Conservation (phyloP, 129 eudicot genomes). For the Artemisia tridentata region DNA sequence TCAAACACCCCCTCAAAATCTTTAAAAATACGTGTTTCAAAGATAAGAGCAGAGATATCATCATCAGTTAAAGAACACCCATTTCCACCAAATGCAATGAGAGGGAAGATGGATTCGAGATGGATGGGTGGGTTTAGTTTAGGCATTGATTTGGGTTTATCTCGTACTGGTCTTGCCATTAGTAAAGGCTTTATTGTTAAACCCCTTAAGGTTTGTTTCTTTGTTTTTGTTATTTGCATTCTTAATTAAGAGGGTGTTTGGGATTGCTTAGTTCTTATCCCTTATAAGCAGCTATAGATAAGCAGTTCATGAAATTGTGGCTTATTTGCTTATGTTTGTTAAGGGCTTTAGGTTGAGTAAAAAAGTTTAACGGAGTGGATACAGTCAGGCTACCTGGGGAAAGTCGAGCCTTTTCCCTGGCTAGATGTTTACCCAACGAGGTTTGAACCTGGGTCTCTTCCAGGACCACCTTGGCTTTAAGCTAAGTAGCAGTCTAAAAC, state of each 20-base stretch:
- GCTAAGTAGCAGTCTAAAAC: too few species aligned
- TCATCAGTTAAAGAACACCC: slow-evolving; percentile 38
- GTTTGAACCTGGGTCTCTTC: too few species aligned
- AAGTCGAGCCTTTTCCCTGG: too few species aligned
- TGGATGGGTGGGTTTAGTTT: slow-evolving; percentile 92
- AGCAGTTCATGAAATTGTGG: too few species aligned
- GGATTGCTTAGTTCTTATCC: too few species aligned
- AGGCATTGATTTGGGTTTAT: slow-evolving; percentile 79
- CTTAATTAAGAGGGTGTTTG: neutral
- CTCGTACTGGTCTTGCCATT: slow-evolving; percentile 93
- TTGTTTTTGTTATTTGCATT: neutral
- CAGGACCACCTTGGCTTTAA: too few species aligned
- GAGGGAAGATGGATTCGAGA: slow-evolving; percentile 53
- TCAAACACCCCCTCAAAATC: slow-evolving; percentile 14
- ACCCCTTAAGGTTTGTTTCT: slow-evolving; percentile 65
- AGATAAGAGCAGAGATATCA: slow-evolving; percentile 24
- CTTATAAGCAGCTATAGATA: too few species aligned
- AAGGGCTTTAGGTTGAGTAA: too few species aligned
- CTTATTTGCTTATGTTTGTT: too few species aligned
- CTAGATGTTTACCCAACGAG: too few species aligned
- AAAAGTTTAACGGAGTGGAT: too few species aligned
- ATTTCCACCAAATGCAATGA: slow-evolving; percentile 80
- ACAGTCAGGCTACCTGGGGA: too few species aligned
- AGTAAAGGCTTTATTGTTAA: slow-evolving; percentile 83
- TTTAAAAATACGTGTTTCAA: slow-evolving; percentile 3